These are phyloP conservation scores for Termitomyces bulborhizus DNA, from an alignment of 768 basidiomycete genomes.

Conservation along the genomic window DNA sequence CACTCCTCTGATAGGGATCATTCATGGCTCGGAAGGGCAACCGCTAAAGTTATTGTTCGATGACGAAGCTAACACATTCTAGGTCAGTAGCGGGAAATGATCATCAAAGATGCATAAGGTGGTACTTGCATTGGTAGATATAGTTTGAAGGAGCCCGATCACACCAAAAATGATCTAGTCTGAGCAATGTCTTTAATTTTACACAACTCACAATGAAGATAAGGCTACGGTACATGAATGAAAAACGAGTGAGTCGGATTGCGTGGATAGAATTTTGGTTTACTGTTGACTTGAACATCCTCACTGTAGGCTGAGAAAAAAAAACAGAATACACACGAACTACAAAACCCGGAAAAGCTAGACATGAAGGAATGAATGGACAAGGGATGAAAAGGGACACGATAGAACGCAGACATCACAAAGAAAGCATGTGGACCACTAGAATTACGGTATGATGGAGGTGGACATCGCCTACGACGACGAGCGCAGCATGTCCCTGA, in stretches of 20 bases:
- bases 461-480: constrained; percentile 6
- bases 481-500: constrained; percentile 10
- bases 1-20: background rate
- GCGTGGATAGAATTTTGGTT: constrained; percentile 5
- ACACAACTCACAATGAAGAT: background rate
- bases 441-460: constrained; percentile 6
- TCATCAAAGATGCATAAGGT: background rate
- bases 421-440: constrained; percentile 10
- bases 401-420: background rate
- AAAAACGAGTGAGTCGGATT: background rate
- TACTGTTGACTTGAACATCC: constrained; percentile 5
- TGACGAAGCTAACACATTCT: background rate
- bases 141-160: constrained; percentile 1
- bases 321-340: background rate
- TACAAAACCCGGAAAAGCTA: constrained; percentile 6
- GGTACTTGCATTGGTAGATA: background rate
- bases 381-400: constrained; percentile 1
- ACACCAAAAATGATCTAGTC: background rate
- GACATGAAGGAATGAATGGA: background rate
- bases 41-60: background rate
- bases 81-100: background rate
- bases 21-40: background rate
- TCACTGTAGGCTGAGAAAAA: constrained; percentile 1
- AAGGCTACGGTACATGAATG: constrained; percentile 1
- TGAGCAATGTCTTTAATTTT: constrained; percentile 1